phyloP scores from a whole-genome alignment of 768 basidiomycete genomes.

The Psilocybe sp. region DNA sequence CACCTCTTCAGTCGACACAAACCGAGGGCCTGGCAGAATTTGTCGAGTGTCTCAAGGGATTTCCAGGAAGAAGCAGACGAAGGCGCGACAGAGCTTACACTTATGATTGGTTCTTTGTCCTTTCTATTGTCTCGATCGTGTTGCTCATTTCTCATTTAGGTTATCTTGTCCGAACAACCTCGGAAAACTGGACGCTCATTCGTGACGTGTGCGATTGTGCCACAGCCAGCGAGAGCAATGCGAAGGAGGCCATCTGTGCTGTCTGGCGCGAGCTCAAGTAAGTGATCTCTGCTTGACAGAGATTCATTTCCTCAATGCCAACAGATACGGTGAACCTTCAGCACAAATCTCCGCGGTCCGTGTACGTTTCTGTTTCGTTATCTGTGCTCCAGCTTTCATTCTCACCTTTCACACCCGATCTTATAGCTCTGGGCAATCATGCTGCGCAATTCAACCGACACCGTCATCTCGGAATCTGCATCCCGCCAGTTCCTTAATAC shows the following conservation, averaged over 20 bases:
- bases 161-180: slow-evolving; percentile 71
- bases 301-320: slow-evolving; percentile 6
- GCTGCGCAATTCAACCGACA: slow-evolving; percentile 74
- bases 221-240: slow-evolving; percentile 64
- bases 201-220: slow-evolving; percentile 86
- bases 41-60: too few relatives aligned
- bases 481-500: slow-evolving; percentile 78
- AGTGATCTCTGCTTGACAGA: slow-evolving; percentile 5
- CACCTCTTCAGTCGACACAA: too few relatives aligned
- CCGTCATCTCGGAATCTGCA: slow-evolving; percentile 68
- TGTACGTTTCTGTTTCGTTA: slow-evolving; percentile 47
- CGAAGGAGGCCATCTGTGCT: slow-evolving; percentile 83
- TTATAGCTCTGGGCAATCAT: slow-evolving; percentile 85
- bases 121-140: background rate
- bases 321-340: slow-evolving; percentile 70
- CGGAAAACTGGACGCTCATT: slow-evolving; percentile 80
- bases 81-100: slow-evolving; percentile 51
- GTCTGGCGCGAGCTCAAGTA: slow-evolving; percentile 85
- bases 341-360: slow-evolving; percentile 76
- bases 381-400: background rate
- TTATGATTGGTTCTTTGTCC: slow-evolving; percentile 60
- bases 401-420: background rate
- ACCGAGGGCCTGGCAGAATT: too few relatives aligned
- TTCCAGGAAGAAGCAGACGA: slow-evolving; percentile 27
- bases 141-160: slow-evolving; percentile 35